These are phyloP conservation scores for Panicum miliaceum DNA, from an alignment of 176 grass and related monocot genomes.

Conservation along the genomic window DNA sequence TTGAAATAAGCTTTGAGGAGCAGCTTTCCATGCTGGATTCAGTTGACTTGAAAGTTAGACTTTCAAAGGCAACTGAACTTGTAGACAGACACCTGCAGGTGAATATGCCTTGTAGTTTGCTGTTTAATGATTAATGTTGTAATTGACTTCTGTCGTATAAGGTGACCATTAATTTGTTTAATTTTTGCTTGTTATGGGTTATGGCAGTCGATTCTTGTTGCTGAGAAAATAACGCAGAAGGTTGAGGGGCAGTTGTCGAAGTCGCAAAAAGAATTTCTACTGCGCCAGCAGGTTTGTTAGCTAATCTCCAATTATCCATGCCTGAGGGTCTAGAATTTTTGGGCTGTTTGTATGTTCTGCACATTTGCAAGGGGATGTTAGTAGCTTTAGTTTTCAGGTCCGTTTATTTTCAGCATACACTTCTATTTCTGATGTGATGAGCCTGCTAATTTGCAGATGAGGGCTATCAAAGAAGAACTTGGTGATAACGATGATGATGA, in stretches of 20 bases:
- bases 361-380: not conserved
- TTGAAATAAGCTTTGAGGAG: slow-evolving; percentile 99
- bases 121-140: slow-evolving; percentile 11
- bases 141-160: slow-evolving; percentile 9
- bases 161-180: slow-evolving; percentile 8
- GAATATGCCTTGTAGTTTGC: slow-evolving; percentile 42
- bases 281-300: slow-evolving; percentile 83
- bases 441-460: slow-evolving; percentile 65
- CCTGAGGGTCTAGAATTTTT: not conserved
- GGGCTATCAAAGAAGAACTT: slow-evolving; percentile 98
- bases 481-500: slow-evolving; percentile 97
- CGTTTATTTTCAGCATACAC: slow-evolving; percentile 6
- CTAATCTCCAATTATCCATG: not conserved
- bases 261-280: slow-evolving; percentile 96
- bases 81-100: slow-evolving; percentile 94
- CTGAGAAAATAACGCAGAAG: slow-evolving; percentile 99
- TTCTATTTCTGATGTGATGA: slow-evolving; percentile 34
- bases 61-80: slow-evolving; percentile 95
- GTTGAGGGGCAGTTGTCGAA: slow-evolving; percentile 96
- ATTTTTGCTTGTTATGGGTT: slow-evolving; percentile 27
- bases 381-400: not conserved
- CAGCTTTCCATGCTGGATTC: slow-evolving; percentile 98
- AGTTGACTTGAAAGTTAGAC: slow-evolving; percentile 92
- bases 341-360: not conserved
- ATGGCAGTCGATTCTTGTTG: slow-evolving; percentile 92